Conservation (phyloP, 2,329 filamentous ascomycete genomes). For the Epichloe festucae region DNA sequence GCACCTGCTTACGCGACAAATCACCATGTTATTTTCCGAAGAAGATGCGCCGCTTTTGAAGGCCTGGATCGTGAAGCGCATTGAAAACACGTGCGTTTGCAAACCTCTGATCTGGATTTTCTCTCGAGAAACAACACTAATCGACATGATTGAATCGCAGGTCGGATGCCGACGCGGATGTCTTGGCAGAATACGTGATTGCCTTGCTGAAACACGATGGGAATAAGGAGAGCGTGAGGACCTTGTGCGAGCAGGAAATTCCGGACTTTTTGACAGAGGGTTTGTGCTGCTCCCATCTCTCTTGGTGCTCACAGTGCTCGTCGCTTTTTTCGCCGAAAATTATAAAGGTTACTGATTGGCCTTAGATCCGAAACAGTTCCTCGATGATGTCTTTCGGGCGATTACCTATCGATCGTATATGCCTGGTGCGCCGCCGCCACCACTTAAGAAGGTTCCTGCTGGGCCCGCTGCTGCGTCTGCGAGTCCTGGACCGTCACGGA, state of each 20-base stretch:
- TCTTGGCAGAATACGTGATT: conserved; percentile 75
- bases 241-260: conserved; percentile 58
- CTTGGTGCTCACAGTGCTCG: not conserved
- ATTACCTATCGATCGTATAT: conserved; percentile 50
- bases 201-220: conserved; percentile 62
- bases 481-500: conserved; percentile 13
- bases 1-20: not conserved
- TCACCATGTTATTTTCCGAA: conserved; percentile 47
- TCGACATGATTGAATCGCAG: conserved; percentile 24
- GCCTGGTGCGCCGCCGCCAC: conserved; percentile 33
- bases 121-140: not conserved
- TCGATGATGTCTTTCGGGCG: conserved; percentile 56
- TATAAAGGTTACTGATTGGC: not conserved
- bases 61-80: conserved; percentile 63
- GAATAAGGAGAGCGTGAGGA: conserved; percentile 47
- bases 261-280: conserved; percentile 60
- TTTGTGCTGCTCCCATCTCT: conserved; percentile 15
- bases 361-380: conserved; percentile 37
- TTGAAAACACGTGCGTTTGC: conserved; percentile 55
- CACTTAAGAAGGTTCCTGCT: not conserved
- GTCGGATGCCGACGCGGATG: conserved; percentile 68
- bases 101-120: not conserved
- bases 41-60: conserved; percentile 53
- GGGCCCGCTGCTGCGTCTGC: not conserved
- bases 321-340: not conserved